Evolutionary conservation across 768 basidiomycete species (phyloP).

Genomic region (Agrocybe pediades): DNA sequence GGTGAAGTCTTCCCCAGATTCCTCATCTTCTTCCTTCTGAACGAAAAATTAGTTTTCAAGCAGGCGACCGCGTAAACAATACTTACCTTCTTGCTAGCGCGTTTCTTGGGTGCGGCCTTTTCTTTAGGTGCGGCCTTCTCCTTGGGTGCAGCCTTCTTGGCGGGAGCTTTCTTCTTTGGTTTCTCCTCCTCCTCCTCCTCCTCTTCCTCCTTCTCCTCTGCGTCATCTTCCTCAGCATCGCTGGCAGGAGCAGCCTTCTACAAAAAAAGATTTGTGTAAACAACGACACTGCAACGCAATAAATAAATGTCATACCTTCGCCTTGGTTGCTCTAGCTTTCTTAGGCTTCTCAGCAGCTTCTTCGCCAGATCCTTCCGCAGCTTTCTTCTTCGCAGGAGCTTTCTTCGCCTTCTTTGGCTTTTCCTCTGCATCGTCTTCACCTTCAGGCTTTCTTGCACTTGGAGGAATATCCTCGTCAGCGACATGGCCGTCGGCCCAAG

Average conservation of each 20-base stretch:
- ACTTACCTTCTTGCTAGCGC: constrained; percentile 35
- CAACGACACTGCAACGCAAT: neutral
- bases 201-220: constrained; percentile 33
- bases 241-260: constrained; percentile 16
- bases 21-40: constrained; percentile 10
- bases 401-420: constrained; percentile 40
- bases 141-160: constrained; percentile 23
- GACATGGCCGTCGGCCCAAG: constrained; percentile 78
- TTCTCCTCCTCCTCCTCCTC: constrained; percentile 42
- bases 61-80: neutral
- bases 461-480: constrained; percentile 84
- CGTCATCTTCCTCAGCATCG: constrained; percentile 18
- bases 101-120: constrained; percentile 45
- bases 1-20: constrained; percentile 46
- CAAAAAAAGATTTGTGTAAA: constrained; percentile 1
- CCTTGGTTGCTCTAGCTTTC: constrained; percentile 37
- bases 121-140: constrained; percentile 39
- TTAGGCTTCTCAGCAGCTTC: constrained; percentile 52
- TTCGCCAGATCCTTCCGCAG: constrained; percentile 24
- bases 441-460: constrained; percentile 61
- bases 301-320: constrained; percentile 18
- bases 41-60: neutral
- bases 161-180: constrained; percentile 35
- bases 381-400: constrained; percentile 28
- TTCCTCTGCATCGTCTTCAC: constrained; percentile 40